phyloP scores from a whole-genome alignment of 140 eudicot genomes.

The Ambrosia hybrid region DNA sequence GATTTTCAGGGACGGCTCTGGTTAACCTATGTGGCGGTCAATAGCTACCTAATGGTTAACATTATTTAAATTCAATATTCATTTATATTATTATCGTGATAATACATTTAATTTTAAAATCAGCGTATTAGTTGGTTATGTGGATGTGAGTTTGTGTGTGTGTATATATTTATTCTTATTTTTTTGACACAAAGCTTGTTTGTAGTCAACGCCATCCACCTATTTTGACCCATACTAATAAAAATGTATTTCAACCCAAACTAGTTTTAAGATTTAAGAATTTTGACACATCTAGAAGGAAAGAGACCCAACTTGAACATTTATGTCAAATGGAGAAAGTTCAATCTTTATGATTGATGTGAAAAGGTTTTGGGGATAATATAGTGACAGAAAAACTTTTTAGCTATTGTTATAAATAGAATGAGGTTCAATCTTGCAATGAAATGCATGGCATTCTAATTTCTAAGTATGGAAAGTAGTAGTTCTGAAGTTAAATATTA shows the following conservation, averaged over 20 bases:
- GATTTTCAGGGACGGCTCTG: too few relatives aligned
- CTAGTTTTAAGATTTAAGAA: background rate
- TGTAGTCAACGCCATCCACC: background rate
- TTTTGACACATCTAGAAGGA: background rate
- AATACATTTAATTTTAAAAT: too few relatives aligned
- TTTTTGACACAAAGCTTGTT: background rate
- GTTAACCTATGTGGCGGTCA: too few relatives aligned
- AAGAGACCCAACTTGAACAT: constrained; percentile 14
- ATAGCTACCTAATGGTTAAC: too few relatives aligned
- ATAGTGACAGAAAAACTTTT: constrained; percentile 1
- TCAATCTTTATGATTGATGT: constrained; percentile 10
- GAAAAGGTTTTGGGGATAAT: constrained; percentile 15
- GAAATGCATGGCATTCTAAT: background rate
- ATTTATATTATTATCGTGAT: too few relatives aligned
- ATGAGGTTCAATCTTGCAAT: constrained; percentile 10
- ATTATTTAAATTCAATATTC: too few relatives aligned
- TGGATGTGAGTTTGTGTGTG: too few relatives aligned
- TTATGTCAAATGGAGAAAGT: constrained; percentile 20
- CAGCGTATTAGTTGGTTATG: background rate
- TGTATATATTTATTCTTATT: too few relatives aligned
- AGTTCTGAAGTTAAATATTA: constrained; percentile 1
- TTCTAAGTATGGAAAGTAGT: constrained; percentile 21
- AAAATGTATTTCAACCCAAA: background rate
- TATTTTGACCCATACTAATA: background rate
- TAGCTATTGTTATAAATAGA: constrained; percentile 14